phyloP scores from a whole-genome alignment of 1,284 basidiomycete species.

The Puccinia novopanici region DNA sequence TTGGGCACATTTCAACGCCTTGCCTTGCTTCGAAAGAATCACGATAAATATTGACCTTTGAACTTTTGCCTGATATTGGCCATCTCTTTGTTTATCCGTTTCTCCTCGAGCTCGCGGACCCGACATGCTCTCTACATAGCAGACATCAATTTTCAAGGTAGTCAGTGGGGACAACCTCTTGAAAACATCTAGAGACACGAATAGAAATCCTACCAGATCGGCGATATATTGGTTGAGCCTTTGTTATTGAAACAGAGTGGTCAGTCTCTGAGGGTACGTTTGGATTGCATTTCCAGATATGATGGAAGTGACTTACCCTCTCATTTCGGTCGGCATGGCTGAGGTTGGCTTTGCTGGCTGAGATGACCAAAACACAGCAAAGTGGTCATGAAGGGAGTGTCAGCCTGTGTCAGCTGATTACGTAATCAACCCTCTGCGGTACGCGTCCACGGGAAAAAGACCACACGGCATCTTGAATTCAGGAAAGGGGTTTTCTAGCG shows the following conservation, averaged over 20 bases:
- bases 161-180: neutral
- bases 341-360: neutral
- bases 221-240: slow-evolving; percentile 49
- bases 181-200: neutral
- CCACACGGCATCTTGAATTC: too few relatives aligned
- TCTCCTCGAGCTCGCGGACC: slow-evolving; percentile 87
- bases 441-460: too few relatives aligned
- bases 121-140: slow-evolving; percentile 71
- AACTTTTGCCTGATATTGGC: slow-evolving; percentile 99
- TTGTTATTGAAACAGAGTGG: neutral
- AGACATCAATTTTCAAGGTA: neutral
- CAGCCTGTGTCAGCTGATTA: neutral
- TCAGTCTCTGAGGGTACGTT: neutral
- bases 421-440: neutral
- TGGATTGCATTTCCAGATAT: neutral
- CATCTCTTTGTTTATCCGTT: slow-evolving; percentile 99
- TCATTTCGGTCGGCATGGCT: slow-evolving; percentile 48
- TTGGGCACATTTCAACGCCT: neutral
- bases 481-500: too few relatives aligned
- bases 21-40: neutral
- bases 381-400: neutral
- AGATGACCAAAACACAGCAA: neutral
- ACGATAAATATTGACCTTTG: slow-evolving; percentile 68
- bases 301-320: slow-evolving; percentile 26
- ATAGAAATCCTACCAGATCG: slow-evolving; percentile 33